Base-by-base conservation (phyloP, 306 rosid genomes). In the Spatholobus suberectus region DNA sequence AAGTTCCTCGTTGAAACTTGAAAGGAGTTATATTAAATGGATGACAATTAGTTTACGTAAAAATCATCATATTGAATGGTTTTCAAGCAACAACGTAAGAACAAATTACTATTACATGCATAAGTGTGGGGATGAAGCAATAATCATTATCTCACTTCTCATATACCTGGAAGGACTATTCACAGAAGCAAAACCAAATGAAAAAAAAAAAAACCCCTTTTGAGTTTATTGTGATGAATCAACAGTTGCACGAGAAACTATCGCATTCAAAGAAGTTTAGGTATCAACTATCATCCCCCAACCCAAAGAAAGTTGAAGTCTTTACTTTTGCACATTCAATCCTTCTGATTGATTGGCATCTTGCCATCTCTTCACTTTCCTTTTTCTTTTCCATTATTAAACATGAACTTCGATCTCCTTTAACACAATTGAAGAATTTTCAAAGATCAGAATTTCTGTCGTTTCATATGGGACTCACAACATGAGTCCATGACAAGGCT, bases 381-480 rank as follows among this genome's bases (percentile, higher is more conserved):
- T 13, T 44, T 76, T 62, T 62, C 73, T 29, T 76, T 46, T n/a
- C 61, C 73, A 77, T 62, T 77, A 61, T 61, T 29, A 61, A 61
- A 10, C 72, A 61, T 43, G 26, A 40, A 43, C 46, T 49, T 61
- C 41, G 2, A 26, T 62, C 61, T 27, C 43, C 68, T 75, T 75
- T 55, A 24, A 23, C 29, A 58, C 37, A 59, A 54, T 35, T 23
- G 27, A 58, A 23, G n/a, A 57, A 1, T 58, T 40, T 57, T 71
- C 4, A 14, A 6, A 15, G 55, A 54, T 37, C 76, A 54, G 32
- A 54, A 35, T 66, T 78, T 65, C 3, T 35, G 18, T 51, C 55
- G 62, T 27, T 67, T 66, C 52, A 62, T 32, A 47, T 20, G 75
- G 40, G 41, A 26, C 55, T 10, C 67, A 78, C n/a, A 7, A 24